Evolutionary conservation across 352 stramenopile species (phyloP).

Genomic region (Globisporangium polare): DNA sequence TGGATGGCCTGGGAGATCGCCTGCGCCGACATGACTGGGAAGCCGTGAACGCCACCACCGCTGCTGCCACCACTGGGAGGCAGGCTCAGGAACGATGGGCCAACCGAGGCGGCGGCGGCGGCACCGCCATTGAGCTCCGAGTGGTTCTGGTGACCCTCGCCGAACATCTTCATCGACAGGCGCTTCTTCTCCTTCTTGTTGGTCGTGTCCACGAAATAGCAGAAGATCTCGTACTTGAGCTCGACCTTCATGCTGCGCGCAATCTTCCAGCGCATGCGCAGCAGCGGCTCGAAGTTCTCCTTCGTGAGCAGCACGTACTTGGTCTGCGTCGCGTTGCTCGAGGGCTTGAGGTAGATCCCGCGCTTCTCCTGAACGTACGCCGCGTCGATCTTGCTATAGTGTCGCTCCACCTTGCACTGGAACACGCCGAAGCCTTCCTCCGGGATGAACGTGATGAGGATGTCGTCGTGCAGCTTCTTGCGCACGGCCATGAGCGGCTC

Average conservation of each 20-base stretch:
- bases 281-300: conserved; percentile 66
- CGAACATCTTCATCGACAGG: conserved; percentile 62
- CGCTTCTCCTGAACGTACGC: conserved; percentile 62
- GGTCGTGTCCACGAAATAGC: conserved; percentile 71
- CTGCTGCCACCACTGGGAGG: conserved; percentile 13
- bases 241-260: conserved; percentile 74
- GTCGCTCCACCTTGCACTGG: conserved; percentile 71
- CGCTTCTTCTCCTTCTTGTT: conserved; percentile 64
- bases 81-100: not conserved
- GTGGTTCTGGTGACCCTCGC: conserved; percentile 18
- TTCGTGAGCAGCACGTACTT: conserved; percentile 74
- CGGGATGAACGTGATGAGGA: conserved; percentile 58
- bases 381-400: conserved; percentile 56
- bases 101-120: conserved; percentile 11
- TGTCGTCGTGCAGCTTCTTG: conserved; percentile 80
- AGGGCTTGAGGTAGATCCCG: conserved; percentile 73
- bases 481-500: conserved; percentile 68
- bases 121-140: conserved; percentile 10
- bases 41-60: conserved; percentile 18
- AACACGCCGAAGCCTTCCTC: conserved; percentile 75
- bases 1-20: conserved; percentile 25
- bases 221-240: conserved; percentile 80
- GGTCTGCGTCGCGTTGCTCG: conserved; percentile 70
- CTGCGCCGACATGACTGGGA: conserved; percentile 24
- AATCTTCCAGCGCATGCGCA: conserved; percentile 77